phyloP scores from a whole-genome alignment of 306 rosid genomes.

The Corylus avellana region DNA sequence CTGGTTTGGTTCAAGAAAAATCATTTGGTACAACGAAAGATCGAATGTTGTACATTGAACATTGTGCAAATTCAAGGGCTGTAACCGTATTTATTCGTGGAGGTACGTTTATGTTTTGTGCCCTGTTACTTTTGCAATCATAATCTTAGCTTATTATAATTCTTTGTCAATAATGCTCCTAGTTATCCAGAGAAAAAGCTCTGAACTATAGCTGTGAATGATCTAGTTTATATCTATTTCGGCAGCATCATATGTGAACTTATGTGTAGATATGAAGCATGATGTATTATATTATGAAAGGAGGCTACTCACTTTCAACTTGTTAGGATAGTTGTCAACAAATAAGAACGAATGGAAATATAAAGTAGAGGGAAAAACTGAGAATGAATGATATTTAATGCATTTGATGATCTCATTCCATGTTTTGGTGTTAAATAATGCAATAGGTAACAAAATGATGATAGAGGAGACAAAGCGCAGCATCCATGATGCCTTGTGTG shows the following conservation, averaged over 20 bases:
- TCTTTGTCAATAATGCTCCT: neutral
- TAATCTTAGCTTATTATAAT: conserved; percentile 8
- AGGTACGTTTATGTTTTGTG: conserved; percentile 47
- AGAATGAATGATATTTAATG: neutral
- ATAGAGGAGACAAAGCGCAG: conserved; percentile 99
- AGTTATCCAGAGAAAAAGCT: neutral
- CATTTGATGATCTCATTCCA: conserved; percentile 24
- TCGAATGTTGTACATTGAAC: conserved; percentile 94
- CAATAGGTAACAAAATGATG: conserved; percentile 92
- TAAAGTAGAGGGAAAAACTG: neutral
- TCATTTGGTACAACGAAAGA: conserved; percentile 97
- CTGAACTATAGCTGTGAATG: neutral
- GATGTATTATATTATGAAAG: neutral
- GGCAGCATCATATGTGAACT: neutral
- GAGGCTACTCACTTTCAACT: neutral
- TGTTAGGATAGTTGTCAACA: neutral
- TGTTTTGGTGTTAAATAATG: conserved; percentile 23
- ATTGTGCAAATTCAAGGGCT: conserved; percentile 96
- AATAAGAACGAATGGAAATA: neutral
- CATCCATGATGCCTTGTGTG: conserved; percentile 91
- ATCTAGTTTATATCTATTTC: neutral
- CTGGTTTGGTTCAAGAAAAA: conserved; percentile 94
- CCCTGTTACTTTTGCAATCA: neutral
- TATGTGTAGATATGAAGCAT: neutral
- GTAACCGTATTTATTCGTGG: conserved; percentile 92